These are phyloP conservation scores for Aspergillus nanangensis DNA, from an alignment of 495 filamentous ascomycete genomes.

Conservation along the genomic window DNA sequence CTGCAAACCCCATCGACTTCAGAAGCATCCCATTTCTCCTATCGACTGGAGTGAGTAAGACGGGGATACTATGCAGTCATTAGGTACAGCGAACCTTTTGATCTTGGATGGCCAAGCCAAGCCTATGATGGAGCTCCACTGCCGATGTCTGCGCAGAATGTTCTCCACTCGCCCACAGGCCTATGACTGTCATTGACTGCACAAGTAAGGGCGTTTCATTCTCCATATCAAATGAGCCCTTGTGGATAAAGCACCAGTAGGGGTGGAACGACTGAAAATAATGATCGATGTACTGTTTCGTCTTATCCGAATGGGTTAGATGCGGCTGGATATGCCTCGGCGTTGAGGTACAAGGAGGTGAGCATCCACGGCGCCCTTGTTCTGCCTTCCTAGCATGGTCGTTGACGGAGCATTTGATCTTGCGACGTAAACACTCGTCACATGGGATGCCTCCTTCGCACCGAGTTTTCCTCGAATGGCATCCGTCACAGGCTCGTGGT, in stretches of 20 bases:
- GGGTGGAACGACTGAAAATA: conserved; percentile 29
- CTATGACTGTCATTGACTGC: conserved; percentile 25
- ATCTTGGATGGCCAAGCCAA: conserved; percentile 18
- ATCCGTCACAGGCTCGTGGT: conserved; percentile 15
- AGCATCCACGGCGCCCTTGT: no score
- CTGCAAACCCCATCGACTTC: conserved; percentile 4
- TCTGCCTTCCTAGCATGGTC: neutral
- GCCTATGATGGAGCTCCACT: conserved; percentile 17
- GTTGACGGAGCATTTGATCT: conserved; percentile 11
- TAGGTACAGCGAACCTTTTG: conserved; percentile 16
- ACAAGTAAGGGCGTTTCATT: conserved; percentile 19
- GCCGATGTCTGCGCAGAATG: conserved; percentile 12
- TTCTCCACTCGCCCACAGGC: conserved; percentile 20
- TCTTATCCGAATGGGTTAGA: no score
- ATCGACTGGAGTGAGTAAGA: conserved; percentile 1
- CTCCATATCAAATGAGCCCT: conserved; percentile 14
- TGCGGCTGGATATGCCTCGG: no score
- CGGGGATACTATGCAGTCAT: neutral
- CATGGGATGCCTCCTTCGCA: conserved; percentile 26
- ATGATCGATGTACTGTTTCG: conserved; percentile 14
- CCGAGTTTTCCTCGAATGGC: conserved; percentile 18
- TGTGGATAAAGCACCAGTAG: conserved; percentile 28
- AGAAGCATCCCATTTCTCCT: conserved; percentile 28
- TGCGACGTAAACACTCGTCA: conserved; percentile 19
- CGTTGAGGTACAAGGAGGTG: no score